Percentiles rank a stretch among this genome's conserved stretches.
phyloP scores from a whole-genome alignment of 2,329 filamentous ascomycete genomes.

The Trichoderma semiorbis region DNA sequence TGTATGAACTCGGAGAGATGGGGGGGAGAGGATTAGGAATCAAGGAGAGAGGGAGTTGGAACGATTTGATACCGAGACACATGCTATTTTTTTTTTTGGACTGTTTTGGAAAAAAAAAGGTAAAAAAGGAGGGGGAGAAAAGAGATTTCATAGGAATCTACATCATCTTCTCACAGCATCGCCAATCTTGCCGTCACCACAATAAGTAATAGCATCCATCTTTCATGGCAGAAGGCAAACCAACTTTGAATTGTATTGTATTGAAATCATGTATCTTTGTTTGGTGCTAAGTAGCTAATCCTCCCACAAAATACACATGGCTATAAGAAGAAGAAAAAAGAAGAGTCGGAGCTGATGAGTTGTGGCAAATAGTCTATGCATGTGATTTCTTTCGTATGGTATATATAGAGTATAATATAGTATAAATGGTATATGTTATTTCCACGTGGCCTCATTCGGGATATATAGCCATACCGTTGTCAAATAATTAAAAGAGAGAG shows the following conservation, averaged over 20 bases:
- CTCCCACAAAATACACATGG: neutral
- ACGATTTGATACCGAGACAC: neutral
- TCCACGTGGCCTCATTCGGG: slow-evolving; percentile 10
- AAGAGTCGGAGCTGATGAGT: neutral
- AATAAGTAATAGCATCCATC: neutral
- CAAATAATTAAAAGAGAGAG: neutral
- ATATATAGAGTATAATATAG: neutral
- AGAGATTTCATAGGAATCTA: neutral
- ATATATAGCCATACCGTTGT: slow-evolving; percentile 4
- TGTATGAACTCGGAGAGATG: neutral
- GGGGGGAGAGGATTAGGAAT: neutral
- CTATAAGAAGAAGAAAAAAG: neutral
- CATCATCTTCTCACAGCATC: neutral
- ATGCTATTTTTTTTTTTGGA: neutral
- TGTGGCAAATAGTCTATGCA: neutral
- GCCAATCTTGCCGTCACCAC: neutral
- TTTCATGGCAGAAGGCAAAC: neutral
- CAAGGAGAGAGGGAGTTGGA: neutral
- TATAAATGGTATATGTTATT: neutral
- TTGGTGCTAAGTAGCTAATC: neutral
- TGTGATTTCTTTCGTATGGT: neutral
- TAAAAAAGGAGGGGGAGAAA: neutral
- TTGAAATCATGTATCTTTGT: neutral
- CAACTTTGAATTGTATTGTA: neutral
- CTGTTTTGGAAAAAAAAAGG: neutral